These are phyloP conservation scores for Rhododendron molle DNA, from an alignment of 148 eudicot genomes.

Conservation along the genomic window DNA sequence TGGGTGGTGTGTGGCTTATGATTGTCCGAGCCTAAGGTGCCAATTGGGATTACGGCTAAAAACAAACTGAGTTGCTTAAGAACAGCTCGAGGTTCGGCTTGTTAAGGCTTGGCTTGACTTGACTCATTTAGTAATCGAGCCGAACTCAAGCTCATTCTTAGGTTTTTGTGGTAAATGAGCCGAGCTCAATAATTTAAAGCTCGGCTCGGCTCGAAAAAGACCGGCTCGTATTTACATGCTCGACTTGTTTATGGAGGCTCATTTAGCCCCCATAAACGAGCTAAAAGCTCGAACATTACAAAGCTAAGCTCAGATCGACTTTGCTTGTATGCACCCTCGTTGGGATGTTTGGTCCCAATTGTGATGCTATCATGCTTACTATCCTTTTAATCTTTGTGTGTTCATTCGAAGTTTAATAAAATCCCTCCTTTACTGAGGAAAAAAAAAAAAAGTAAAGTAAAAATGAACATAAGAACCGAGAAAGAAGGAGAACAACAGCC, in stretches of 20 bases:
- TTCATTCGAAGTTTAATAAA: neutral
- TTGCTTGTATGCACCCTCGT: neutral
- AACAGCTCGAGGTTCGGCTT: neutral
- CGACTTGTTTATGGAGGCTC: neutral
- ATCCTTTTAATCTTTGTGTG: neutral
- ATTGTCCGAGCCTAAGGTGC: too few relatives aligned
- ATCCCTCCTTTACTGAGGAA: too few relatives aligned
- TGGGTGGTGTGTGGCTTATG: too few relatives aligned
- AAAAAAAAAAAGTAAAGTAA: neutral
- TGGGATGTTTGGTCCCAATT: neutral
- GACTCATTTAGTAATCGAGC: neutral
- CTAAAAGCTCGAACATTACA: neutral
- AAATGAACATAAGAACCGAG: neutral
- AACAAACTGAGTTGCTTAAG: neutral
- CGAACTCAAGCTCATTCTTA: neutral
- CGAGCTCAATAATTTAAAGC: neutral
- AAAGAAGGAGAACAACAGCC: neutral
- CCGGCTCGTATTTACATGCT: neutral
- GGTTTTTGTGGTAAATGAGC: neutral
- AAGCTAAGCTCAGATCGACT: neutral
- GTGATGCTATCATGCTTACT: neutral
- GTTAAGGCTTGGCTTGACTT: neutral
- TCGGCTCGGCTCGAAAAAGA: neutral
- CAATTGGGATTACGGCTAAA: neutral
- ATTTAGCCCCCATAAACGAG: neutral